phyloP scores from a whole-genome alignment of 164 flowering plant species.

The Protea cynaroides region DNA sequence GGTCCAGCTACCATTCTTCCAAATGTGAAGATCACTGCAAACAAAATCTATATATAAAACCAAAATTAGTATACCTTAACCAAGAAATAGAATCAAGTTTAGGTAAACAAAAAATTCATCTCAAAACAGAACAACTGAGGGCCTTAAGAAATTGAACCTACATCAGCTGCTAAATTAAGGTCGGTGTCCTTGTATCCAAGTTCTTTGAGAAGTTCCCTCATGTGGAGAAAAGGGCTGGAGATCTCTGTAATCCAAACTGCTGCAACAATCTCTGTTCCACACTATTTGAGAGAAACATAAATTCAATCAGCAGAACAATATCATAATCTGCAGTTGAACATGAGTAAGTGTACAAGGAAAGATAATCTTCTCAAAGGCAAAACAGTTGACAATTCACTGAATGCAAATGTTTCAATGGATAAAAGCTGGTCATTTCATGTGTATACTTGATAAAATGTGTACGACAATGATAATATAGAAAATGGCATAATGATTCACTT shows the following conservation, averaged over 20 bases:
- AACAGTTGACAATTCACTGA: neutral
- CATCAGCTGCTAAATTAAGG: slow-evolving; percentile 82
- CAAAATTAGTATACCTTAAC: neutral
- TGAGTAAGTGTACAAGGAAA: neutral
- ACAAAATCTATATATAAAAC: slow-evolving; percentile 42
- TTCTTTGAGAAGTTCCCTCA: slow-evolving; percentile 89
- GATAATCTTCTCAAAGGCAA: neutral
- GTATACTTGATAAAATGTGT: too few species aligned
- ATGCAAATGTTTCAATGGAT: too few species aligned
- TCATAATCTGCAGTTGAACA: neutral
- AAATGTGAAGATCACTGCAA: slow-evolving; percentile 63
- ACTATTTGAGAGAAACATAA: slow-evolving; percentile 24
- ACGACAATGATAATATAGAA: too few species aligned
- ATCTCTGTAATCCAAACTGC: slow-evolving; percentile 76
- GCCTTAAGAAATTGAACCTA: slow-evolving; percentile 22
- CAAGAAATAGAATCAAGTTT: neutral
- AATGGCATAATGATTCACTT: too few species aligned
- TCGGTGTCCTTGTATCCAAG: slow-evolving; percentile 75
- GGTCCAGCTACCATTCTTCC: slow-evolving; percentile 84
- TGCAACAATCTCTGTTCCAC: slow-evolving; percentile 87
- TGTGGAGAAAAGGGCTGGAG: slow-evolving; percentile 86
- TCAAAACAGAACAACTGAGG: neutral
- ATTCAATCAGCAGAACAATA: neutral
- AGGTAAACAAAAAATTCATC: neutral
- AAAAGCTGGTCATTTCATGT: too few species aligned